Evolutionary conservation across 148 eudicot genomes (phyloP), one percentile per base, ranked within the genome.

Genomic region (Silene conica): DNA sequence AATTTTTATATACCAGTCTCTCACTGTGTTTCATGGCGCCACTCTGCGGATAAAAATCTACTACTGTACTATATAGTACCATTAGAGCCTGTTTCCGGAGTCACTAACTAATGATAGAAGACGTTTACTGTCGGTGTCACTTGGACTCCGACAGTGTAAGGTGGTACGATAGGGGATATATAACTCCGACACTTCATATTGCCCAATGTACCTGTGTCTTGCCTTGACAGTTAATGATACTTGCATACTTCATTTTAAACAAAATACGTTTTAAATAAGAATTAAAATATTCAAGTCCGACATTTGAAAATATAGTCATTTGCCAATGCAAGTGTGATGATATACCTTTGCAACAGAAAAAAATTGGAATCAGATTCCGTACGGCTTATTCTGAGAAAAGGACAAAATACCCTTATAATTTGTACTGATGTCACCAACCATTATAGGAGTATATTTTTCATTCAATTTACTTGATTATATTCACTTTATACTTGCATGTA

Each of bases 321-420:
- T 6, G 43, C 43, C 43, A 31, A 31, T 31, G 34, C 34, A 38
- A 38, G 43, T 38, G 43, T 38, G 43, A 38, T 38, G 8, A 38
- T 38, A 38, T 38, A 38, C 9, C 8, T 38, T 38, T 6, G 14
- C 55, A 50, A 15, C 55, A 50, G 14, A 50, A 5, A 50, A 50
- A 12, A 0, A 13, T 18, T 50, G 55, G 55, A 50, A 50, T 50
- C 20, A 16, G 9, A 38, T 38, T 38, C 43, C 7, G 43, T 38
- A 38, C 43, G 43, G 43, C 8, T 25, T 23, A 5, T 16, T 6
- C 12, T 5, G 59, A 50, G 56, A 20, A 69, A 31, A 48, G 54
- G 54, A 48, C 58, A 26, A 69, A 69, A 18, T 52, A 16, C 41
- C 73, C 61, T 52, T 57, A 25, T 16, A 69, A 69, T 52, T 48